These are phyloP conservation scores for Cylindrodendrum hubeiense DNA, from an alignment of 2,329 filamentous ascomycete genomes.

Conservation along the genomic window DNA sequence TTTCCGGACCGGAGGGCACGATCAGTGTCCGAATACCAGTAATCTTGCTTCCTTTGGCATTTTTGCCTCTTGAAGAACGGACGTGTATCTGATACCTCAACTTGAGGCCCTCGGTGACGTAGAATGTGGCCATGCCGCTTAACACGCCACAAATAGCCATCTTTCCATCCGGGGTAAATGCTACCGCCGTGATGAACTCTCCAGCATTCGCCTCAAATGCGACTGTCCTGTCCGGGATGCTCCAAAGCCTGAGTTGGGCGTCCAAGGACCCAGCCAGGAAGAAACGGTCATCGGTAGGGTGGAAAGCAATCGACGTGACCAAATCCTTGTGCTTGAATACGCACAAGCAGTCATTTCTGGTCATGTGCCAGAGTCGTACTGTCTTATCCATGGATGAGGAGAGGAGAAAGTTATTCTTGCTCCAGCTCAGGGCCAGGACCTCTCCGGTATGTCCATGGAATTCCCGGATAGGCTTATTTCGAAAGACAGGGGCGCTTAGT, in stretches of 20 bases:
- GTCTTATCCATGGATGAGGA: conserved; percentile 99
- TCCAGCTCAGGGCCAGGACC: conserved; percentile 94
- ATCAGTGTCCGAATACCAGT: conserved; percentile 87
- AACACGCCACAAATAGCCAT: conserved; percentile 90
- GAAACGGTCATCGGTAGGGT: conserved; percentile 94
- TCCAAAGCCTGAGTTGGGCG: conserved; percentile 90
- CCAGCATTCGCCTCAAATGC: conserved; percentile 82
- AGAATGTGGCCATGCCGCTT: conserved; percentile 88
- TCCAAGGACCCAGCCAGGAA: conserved; percentile 95
- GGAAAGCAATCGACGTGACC: conserved; percentile 94
- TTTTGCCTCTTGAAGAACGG: conserved; percentile 91
- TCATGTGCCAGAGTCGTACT: conserved; percentile 93
- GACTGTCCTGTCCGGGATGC: conserved; percentile 95
- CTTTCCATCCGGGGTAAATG: conserved; percentile 93
- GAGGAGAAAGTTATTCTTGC: conserved; percentile 97
- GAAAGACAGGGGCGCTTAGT: conserved; percentile 92
- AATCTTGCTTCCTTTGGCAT: conserved; percentile 97
- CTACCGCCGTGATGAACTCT: conserved; percentile 93
- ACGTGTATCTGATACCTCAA: conserved; percentile 89
- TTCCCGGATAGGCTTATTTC: conserved; percentile 80
- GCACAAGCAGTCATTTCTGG: conserved; percentile 85
- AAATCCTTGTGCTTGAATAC: conserved; percentile 96
- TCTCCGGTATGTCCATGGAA: conserved; percentile 88
- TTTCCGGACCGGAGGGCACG: conserved; percentile 60
- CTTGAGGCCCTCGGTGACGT: conserved; percentile 91